Evolutionary conservation across 2,329 filamentous ascomycete species (phyloP), one percentile per base, ranked within the genome.

Genomic region (Alternaria gaisen): DNA sequence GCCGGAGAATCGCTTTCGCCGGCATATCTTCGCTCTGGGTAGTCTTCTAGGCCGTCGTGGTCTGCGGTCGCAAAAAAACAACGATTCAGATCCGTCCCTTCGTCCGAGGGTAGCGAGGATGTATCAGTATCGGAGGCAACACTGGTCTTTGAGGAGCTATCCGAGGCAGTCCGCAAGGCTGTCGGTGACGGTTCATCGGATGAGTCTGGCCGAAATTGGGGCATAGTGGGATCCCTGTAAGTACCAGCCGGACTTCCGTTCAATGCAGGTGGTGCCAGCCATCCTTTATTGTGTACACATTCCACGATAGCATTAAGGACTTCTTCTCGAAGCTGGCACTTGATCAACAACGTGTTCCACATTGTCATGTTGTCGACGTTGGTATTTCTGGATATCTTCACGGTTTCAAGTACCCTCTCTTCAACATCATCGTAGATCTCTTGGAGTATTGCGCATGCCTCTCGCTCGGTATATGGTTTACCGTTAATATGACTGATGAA

Each of bases 201-300:
- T 32, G 77, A 81, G 65, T 90, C 86, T n/a, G 88, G 89, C 6
- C 87, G 84, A 71, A 90, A 90, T 68, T 91, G 89, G 9, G 89
- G 89, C 75, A 91, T 81, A 0, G 89, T 91, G 8, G 87, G 87
- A 67, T 92, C 90, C 8, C 81, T 66, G 42, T 59, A 48, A 7
- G 42, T 9, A 36, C 34, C 30, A 36, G 38, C 20, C 18, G 30
- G 14, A 38, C 11, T 32, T 53, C 32, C 28, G 34, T 22, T 26
- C n/a, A 34, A 2, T 10, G 11, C n/a, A 12, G 34, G 46, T 32
- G 20, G 26, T 38, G 61, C 24, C 26, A 73, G 57, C 71, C 72
- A 73, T 16, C 65, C 64, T 28, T 66, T 51, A 22, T 43, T 47
- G 7, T 50, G 56, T n/a, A 56, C 65, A 34, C 66, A 61, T 1